phyloP scores from a whole-genome alignment of 140 eudicot genomes.

The Stevia rebaudiana region DNA sequence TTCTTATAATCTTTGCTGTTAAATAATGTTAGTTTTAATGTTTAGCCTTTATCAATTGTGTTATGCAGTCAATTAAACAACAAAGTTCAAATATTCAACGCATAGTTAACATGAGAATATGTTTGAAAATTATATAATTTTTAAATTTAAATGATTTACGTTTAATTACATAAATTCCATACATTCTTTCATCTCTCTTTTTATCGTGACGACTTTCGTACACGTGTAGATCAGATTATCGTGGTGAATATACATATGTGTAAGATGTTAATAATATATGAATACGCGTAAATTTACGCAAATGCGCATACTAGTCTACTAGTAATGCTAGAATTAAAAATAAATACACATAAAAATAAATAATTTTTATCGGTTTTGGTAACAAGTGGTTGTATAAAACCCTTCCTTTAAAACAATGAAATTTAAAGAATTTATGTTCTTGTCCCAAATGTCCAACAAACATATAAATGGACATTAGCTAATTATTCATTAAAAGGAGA shows the following conservation, averaged over 20 bases:
- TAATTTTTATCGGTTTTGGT: too few species aligned
- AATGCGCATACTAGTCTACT: too few species aligned
- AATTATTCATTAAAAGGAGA: conserved; percentile 20
- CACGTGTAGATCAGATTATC: too few species aligned
- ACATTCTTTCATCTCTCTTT: too few species aligned
- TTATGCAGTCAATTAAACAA: conserved; percentile 16
- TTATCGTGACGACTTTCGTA: too few species aligned
- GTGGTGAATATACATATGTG: too few species aligned
- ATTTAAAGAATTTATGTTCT: conserved; percentile 7
- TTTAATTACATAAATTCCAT: too few species aligned
- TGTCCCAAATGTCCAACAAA: conserved; percentile 9
- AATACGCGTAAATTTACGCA: background rate
- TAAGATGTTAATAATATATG: background rate
- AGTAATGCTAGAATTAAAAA: too few species aligned
- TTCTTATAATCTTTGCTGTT: conserved; percentile 23
- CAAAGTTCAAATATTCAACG: conserved; percentile 9
- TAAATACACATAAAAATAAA: too few species aligned
- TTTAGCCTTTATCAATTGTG: conserved; percentile 23
- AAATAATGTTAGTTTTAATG: conserved; percentile 29
- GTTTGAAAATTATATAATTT: too few species aligned
- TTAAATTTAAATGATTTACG: too few species aligned
- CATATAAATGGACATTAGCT: conserved; percentile 6
- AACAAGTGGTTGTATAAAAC: conserved; percentile 9
- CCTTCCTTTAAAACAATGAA: too few species aligned
- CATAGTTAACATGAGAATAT: background rate